A percentile compares a stretch with the other conserved stretches of the same genome.
These are phyloP conservation scores for Entelexis paramagnoliae DNA, from an alignment of 1,139 yeast genomes.

Conservation along the genomic window DNA sequence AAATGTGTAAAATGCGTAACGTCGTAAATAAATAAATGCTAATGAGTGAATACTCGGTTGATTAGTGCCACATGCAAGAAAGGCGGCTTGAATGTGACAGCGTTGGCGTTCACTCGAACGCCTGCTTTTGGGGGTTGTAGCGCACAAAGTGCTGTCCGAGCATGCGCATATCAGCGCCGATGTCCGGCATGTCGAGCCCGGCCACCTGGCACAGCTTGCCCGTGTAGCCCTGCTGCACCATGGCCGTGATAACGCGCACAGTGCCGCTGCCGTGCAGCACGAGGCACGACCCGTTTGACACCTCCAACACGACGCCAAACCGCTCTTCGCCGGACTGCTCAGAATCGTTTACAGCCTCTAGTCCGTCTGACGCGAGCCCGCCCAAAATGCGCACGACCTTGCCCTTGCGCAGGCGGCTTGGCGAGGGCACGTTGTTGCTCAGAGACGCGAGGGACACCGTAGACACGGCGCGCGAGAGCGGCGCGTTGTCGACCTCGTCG, in stretches of 20 bases:
- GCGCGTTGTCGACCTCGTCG: constrained; percentile 18
- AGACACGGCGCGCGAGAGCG: constrained; percentile 16
- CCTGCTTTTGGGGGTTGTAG: constrained; percentile 8
- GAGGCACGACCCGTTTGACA: constrained; percentile 14
- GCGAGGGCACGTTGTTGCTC: not conserved
- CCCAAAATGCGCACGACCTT: constrained; percentile 11
- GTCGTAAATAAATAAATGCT: not conserved
- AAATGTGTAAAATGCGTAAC: not conserved
- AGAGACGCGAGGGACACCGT: constrained; percentile 13
- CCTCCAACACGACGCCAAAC: constrained; percentile 20
- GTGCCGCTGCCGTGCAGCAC: constrained; percentile 16
- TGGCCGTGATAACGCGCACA: constrained; percentile 9
- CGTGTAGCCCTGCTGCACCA: constrained; percentile 16
- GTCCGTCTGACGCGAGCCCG: not conserved
- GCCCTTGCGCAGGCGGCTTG: constrained; percentile 14
- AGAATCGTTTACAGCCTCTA: not conserved
- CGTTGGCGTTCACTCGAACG: constrained; percentile 7
- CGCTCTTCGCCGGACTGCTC: constrained; percentile 1
- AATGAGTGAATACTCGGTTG: not conserved
- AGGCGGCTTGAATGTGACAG: too few relatives aligned
- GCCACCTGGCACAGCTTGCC: constrained; percentile 12
- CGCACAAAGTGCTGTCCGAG: constrained; percentile 21
- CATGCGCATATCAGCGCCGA: constrained; percentile 17
- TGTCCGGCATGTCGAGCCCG: constrained; percentile 22
- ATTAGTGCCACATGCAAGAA: not conserved